Conservation (phyloP, 225 moss, liverwort and hornwort genomes). For the Climacium dendroides region DNA sequence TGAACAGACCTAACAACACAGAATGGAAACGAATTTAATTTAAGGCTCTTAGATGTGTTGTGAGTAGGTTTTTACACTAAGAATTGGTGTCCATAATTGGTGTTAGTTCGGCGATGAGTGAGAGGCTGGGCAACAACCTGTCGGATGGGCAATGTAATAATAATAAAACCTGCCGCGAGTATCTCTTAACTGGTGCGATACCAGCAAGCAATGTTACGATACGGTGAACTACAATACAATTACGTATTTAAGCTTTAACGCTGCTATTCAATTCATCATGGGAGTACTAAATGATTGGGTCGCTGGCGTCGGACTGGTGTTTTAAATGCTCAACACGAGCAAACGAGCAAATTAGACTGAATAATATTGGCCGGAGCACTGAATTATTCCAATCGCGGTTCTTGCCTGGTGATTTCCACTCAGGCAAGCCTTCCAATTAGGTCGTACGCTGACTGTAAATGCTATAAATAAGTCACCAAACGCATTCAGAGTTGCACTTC, state of each 20-base stretch:
- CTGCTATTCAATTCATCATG: not conserved
- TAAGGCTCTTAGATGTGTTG: not conserved
- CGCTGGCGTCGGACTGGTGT: not conserved
- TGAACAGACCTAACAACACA: not conserved
- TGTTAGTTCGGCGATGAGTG: not conserved
- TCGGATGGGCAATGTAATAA: not conserved
- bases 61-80: not conserved
- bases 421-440: not conserved
- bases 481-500: not conserved
- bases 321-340: not conserved
- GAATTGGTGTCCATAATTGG: not conserved
- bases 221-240: not conserved
- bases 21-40: no score
- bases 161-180: not conserved
- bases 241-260: not conserved
- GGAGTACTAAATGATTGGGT: not conserved
- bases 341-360: not conserved
- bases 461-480: not conserved
- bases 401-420: not conserved
- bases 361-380: not conserved
- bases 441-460: not conserved
- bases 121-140: not conserved
- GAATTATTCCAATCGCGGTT: not conserved
- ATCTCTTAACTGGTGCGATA: not conserved
- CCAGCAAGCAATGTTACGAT: not conserved